A percentile compares a stretch with the other conserved stretches of the same genome.
These are phyloP conservation scores for Suhomyces wounanorum DNA, from an alignment of 1,139 yeast species.

Conservation along the genomic window DNA sequence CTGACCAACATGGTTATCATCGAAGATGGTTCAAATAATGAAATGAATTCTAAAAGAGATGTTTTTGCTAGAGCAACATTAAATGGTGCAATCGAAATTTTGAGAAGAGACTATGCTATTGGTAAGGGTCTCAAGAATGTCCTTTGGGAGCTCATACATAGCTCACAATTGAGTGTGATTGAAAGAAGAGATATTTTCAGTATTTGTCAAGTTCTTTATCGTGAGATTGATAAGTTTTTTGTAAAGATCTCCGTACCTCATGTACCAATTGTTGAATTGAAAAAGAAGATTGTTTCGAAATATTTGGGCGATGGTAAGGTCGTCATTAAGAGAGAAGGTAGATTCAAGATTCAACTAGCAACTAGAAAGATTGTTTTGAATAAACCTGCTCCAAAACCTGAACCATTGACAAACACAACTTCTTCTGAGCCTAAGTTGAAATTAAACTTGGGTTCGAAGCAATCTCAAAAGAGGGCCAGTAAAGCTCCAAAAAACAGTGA, in stretches of 20 bases:
- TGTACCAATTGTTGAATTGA: slow-evolving; percentile 49
- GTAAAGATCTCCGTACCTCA: slow-evolving; percentile 68
- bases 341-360: slow-evolving; percentile 46
- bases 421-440: slow-evolving; percentile 27
- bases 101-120: slow-evolving; percentile 65
- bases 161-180: slow-evolving; percentile 57
- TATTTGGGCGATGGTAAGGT: slow-evolving; percentile 50
- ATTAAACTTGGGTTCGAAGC: slow-evolving; percentile 11
- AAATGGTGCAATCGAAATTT: slow-evolving; percentile 63
- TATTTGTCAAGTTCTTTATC: slow-evolving; percentile 64
- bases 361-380: slow-evolving; percentile 20
- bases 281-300: slow-evolving; percentile 62
- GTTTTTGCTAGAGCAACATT: slow-evolving; percentile 48
- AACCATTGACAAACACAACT: not conserved
- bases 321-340: slow-evolving; percentile 44
- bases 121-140: slow-evolving; percentile 61
- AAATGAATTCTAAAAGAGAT: slow-evolving; percentile 49
- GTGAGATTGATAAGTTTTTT: slow-evolving; percentile 59
- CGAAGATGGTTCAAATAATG: slow-evolving; percentile 48
- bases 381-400: slow-evolving; percentile 3
- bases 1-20: slow-evolving; percentile 48
- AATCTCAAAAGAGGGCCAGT: slow-evolving; percentile 7
- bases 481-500: slow-evolving; percentile 2
- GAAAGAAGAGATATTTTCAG: slow-evolving; percentile 68
- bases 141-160: slow-evolving; percentile 72